Evolutionary conservation across 108 stramenopile genomes (phyloP).

Genomic region (Bacterosira constricta): DNA sequence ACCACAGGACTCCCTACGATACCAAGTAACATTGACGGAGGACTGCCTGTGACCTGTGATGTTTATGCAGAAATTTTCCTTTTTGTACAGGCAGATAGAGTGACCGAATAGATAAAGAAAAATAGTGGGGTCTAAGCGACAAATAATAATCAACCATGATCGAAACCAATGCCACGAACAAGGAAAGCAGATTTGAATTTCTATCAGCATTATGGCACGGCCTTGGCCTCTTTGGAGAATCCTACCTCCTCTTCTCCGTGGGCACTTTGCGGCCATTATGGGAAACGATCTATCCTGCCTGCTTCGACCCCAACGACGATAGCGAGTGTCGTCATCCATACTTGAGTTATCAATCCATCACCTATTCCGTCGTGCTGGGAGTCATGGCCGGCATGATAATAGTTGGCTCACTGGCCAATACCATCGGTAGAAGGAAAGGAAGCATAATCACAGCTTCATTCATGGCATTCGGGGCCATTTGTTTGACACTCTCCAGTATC

Average conservation of each 20-base stretch:
- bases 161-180: no score
- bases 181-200: no score
- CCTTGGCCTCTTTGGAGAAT: conserved; percentile 82
- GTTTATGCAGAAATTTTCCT: no score
- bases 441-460: conserved; percentile 62
- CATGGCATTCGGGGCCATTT: conserved; percentile 49
- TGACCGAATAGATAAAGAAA: no score
- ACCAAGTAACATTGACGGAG: no score
- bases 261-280: conserved; percentile 76
- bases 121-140: no score
- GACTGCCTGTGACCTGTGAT: no score
- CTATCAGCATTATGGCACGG: conserved; percentile 66
- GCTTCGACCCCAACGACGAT: conserved; percentile 23
- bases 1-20: no score
- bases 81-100: no score
- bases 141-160: no score
- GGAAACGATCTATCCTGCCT: conserved; percentile 53
- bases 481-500: conserved; percentile 27
- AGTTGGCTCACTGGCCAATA: conserved; percentile 54
- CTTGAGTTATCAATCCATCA: conserved; percentile 45
- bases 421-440: conserved; percentile 60
- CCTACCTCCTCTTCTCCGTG: conserved; percentile 74
- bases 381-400: conserved; percentile 70
- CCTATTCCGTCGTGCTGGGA: conserved; percentile 63
- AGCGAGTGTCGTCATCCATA: conserved; percentile 26